Percentiles rank a stretch among this genome's conserved stretches.
phyloP scores from a whole-genome alignment of 345 rosid species.

The Lepidium didymum region DNA sequence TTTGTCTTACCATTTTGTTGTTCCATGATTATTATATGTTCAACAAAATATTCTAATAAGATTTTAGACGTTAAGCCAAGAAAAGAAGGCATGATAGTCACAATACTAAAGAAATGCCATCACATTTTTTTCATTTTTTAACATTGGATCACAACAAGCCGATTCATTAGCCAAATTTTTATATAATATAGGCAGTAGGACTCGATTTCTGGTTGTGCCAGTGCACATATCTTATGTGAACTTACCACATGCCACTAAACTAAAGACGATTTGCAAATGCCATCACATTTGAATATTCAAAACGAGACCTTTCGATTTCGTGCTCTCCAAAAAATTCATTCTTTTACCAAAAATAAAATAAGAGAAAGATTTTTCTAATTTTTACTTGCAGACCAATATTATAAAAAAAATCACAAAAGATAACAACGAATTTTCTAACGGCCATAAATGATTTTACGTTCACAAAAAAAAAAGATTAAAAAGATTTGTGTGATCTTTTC shows the following conservation, averaged over 20 bases:
- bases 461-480: background rate
- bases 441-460: conserved; percentile 5
- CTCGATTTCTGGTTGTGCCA: no score
- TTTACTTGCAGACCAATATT: no score
- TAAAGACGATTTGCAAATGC: background rate
- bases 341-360: background rate
- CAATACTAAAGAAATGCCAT: background rate
- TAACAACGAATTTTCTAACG: conserved; percentile 6
- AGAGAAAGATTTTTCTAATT: background rate
- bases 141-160: no score
- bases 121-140: no score
- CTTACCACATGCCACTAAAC: no score
- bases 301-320: background rate
- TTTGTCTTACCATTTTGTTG: background rate
- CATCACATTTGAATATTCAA: conserved; percentile 17
- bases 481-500: background rate
- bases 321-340: background rate
- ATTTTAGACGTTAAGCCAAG: background rate
- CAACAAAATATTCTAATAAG: background rate
- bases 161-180: no score
- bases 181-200: no score
- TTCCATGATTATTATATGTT: background rate
- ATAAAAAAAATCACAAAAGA: conserved; percentile 1
- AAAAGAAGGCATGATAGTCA: background rate
- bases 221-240: no score